Evolutionary conservation across 2,329 filamentous ascomycete genomes (phyloP), one percentile per base, ranked within the genome.

Genomic region (Hirsutella rhossiliensis): DNA sequence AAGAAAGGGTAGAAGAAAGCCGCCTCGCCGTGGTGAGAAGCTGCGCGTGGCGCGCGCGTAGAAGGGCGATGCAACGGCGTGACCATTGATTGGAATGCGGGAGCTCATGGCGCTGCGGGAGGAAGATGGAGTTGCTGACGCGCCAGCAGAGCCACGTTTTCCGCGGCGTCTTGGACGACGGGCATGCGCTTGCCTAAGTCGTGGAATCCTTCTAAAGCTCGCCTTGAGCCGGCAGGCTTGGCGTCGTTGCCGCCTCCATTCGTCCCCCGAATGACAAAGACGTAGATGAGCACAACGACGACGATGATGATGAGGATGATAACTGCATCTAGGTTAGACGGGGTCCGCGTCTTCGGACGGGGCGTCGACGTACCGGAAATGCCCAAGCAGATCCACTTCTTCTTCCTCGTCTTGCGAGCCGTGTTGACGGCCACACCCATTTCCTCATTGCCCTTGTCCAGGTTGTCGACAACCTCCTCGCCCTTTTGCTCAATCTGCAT

Each of bases 311-410:
- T 52, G 38, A 79, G 62, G 42, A 79, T 75, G 41, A 62, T 60
- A 38, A 78, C 72, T 75, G 45, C 9, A 18, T 15, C 19, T 19
- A 42, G 43, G 52, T 65, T 52, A 67, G 58, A 18, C 18, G 20
- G 9, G 32, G 17, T 40, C n/a, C 32, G 17, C 2, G 1, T 15
- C 4, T 15, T 19, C 11, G 28, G 6, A 17, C 13, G n/a, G 11
- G 34, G 5, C 13, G 20, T 12, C 29, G 18, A 57, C 75, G 54
- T 69, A 78, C 75, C 67, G 54, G 73, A 68, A 57, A 96, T 87
- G 56, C 82, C 80, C 53, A 95, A 67, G 72, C 88, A 95, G 62
- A 85, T 89, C 89, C 88, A 96, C 84, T 96, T 96, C 87, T 94
- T 94, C 69, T 80, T 86, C 54, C 86, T 76, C 42, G 84, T 86